Evolutionary conservation across 1,284 basidiomycete species (phyloP).

Genomic region (Malassezia dermatis): DNA sequence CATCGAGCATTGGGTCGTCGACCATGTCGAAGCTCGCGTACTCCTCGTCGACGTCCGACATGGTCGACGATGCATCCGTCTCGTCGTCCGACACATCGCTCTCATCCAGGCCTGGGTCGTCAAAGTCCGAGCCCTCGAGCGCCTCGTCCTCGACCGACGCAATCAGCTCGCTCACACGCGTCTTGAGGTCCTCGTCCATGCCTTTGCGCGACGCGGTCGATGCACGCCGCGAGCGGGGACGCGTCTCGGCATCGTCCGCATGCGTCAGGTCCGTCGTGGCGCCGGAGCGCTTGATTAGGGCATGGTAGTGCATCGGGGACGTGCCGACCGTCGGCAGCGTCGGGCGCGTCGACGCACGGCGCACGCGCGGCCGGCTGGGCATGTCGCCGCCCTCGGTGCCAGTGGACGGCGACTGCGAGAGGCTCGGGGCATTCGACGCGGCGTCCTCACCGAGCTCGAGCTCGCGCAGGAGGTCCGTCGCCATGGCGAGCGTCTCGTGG

Average conservation of each 20-base stretch:
- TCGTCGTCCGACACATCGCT: conserved; percentile 30
- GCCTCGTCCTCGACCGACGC: conserved; percentile 26
- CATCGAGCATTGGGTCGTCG: conserved; percentile 12
- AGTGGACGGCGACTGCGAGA: conserved; percentile 51
- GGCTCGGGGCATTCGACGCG: conserved; percentile 16
- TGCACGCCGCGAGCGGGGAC: conserved; percentile 6
- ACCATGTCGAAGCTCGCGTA: conserved; percentile 24
- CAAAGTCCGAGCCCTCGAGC: conserved; percentile 19
- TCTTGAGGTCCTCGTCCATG: conserved; percentile 9
- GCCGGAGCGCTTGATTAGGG: conserved; percentile 12
- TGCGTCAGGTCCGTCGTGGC: conserved; percentile 14
- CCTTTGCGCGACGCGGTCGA: conserved; percentile 7
- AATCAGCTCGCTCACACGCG: conserved; percentile 15
- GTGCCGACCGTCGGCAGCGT: neutral
- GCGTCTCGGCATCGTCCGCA: neutral
- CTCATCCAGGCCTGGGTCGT: conserved; percentile 32
- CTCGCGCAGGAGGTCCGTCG: conserved; percentile 8
- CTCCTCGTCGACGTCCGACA: conserved; percentile 20
- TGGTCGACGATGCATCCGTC: conserved; percentile 15
- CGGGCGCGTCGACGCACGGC: neutral
- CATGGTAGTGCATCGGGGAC: conserved; percentile 21
- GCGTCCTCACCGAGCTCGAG: conserved; percentile 17
- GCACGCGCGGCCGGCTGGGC: neutral
- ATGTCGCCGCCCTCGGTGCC: conserved; percentile 10
- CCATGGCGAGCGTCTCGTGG: conserved; percentile 67